A percentile compares a stretch with the other conserved stretches of the same genome.
Evolutionary conservation across 2,329 filamentous ascomycete genomes (phyloP).

Genomic region (Endoconidiophora polonica): DNA sequence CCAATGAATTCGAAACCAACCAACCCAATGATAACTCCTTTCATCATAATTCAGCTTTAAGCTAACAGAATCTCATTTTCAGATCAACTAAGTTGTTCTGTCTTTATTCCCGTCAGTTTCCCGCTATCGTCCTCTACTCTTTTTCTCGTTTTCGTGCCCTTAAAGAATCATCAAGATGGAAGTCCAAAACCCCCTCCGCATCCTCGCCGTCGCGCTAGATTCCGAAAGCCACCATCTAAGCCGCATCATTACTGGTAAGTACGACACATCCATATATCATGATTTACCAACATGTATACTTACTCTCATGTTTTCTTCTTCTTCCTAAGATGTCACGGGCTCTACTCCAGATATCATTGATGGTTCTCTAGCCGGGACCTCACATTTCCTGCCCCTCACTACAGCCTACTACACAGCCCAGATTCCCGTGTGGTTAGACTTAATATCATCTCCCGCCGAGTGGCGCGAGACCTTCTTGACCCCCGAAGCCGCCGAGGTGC

Average conservation of each 20-base stretch:
- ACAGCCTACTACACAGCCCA: slow-evolving; percentile 45
- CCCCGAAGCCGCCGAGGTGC: slow-evolving; percentile 44
- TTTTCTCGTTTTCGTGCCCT: no score
- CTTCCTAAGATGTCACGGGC: slow-evolving; percentile 34
- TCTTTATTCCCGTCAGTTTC: no score
- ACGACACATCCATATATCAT: neutral
- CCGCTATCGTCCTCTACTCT: no score
- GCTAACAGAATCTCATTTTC: no score
- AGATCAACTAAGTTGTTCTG: no score
- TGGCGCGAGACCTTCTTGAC: slow-evolving; percentile 44
- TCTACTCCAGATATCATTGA: slow-evolving; percentile 23
- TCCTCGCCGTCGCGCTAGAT: slow-evolving; percentile 39
- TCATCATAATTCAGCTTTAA: no score
- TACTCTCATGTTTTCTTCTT: neutral
- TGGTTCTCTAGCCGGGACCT: slow-evolving; percentile 38
- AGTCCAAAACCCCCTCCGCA: slow-evolving; percentile 26
- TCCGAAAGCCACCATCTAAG: slow-evolving; percentile 30
- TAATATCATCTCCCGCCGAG: slow-evolving; percentile 28
- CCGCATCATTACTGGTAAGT: slow-evolving; percentile 36
- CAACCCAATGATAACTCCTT: no score
- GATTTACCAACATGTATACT: neutral
- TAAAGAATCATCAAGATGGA: slow-evolving; percentile 1
- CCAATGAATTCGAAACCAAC: no score
- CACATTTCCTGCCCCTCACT: slow-evolving; percentile 36
- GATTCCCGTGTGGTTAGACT: slow-evolving; percentile 52